phyloP scores from a whole-genome alignment of 2,329 filamentous ascomycete genomes.

The Akanthomyces lecanii region DNA sequence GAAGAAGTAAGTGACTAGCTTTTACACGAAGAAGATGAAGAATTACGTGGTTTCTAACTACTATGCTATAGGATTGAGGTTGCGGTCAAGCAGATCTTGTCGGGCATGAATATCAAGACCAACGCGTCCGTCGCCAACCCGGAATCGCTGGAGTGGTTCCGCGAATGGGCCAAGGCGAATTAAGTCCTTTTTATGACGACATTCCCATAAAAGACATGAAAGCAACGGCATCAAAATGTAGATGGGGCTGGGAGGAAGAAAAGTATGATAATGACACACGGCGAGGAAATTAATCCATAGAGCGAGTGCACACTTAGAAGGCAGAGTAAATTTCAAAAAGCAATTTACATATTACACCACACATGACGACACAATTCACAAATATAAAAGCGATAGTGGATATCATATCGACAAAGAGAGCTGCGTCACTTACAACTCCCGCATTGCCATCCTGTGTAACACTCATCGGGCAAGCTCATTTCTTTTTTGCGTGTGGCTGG shows the following conservation, averaged over 20 bases:
- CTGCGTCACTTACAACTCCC: too few species aligned
- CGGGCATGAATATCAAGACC: conserved; percentile 79
- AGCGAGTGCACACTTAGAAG: background rate
- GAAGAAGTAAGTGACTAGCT: conserved; percentile 67
- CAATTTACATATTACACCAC: background rate
- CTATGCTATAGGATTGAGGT: conserved; percentile 68
- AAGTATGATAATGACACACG: background rate
- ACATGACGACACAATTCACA: background rate
- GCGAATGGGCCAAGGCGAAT: conserved; percentile 63
- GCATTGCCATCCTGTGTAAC: too few species aligned
- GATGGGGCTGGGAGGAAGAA: background rate
- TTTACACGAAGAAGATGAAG: background rate
- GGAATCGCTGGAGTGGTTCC: conserved; percentile 84
- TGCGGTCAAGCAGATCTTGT: conserved; percentile 92
- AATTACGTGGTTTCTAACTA: conserved; percentile 19
- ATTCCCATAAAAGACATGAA: background rate
- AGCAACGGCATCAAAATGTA: background rate
- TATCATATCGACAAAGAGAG: too few species aligned
- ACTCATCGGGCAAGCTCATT: too few species aligned
- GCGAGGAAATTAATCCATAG: background rate
- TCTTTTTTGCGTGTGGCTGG: too few species aligned
- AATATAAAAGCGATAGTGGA: too few species aligned
- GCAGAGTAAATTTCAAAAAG: background rate
- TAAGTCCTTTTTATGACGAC: conserved; percentile 19
- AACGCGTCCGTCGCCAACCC: conserved; percentile 92